A percentile compares a stretch with the other conserved stretches of the same genome.
Evolutionary conservation across 2,329 filamentous ascomycete species (phyloP).

Genomic region (Hypoxylon sp.): DNA sequence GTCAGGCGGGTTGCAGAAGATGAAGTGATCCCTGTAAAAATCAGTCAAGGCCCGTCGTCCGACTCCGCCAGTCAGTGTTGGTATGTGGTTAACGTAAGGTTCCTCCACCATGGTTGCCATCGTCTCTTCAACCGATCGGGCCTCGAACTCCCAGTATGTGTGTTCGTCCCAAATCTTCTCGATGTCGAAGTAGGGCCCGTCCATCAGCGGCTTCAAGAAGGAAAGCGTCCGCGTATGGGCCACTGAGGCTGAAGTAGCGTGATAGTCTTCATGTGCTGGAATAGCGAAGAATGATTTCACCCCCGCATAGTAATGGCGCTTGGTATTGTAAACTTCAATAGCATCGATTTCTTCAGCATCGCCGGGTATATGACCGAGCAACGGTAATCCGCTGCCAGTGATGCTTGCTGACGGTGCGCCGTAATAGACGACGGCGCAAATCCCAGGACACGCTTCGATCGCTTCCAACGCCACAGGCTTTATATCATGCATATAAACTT

Average conservation of each 20-base stretch:
- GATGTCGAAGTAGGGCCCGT: slow-evolving; percentile 79
- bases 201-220: slow-evolving; percentile 74
- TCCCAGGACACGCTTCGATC: slow-evolving; percentile 42
- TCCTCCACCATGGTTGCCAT: slow-evolving; percentile 88
- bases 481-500: slow-evolving; percentile 39
- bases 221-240: slow-evolving; percentile 76
- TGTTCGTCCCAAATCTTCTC: slow-evolving; percentile 87
- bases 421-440: slow-evolving; percentile 46
- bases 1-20: slow-evolving; percentile 79
- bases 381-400: slow-evolving; percentile 18
- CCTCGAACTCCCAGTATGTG: slow-evolving; percentile 78
- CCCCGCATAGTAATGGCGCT: slow-evolving; percentile 60
- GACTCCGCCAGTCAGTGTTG: slow-evolving; percentile 79
- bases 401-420: slow-evolving; percentile 17
- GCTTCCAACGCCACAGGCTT: slow-evolving; percentile 34
- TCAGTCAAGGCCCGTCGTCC: slow-evolving; percentile 73
- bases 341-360: background rate
- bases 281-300: slow-evolving; percentile 62
- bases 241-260: slow-evolving; percentile 69
- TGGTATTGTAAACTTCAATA: slow-evolving; percentile 10
- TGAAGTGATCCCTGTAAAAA: slow-evolving; percentile 82
- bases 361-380: slow-evolving; percentile 35
- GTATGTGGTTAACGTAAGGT: slow-evolving; percentile 84
- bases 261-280: slow-evolving; percentile 66
- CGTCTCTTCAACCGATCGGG: slow-evolving; percentile 77